phyloP scores from a whole-genome alignment of 257 asterid species.

The Penstemon newberryi region DNA sequence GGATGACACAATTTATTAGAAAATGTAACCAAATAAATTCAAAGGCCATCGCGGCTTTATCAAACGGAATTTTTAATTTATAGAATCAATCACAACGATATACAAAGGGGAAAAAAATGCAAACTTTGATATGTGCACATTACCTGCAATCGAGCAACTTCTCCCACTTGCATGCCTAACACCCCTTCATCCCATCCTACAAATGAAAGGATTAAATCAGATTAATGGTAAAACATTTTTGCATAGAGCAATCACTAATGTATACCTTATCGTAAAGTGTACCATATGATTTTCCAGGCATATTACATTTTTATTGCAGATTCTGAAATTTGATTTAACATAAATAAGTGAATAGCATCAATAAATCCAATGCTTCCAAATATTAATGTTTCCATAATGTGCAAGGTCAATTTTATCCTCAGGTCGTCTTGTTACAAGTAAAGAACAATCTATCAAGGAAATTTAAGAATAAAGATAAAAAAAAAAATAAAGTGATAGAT shows the following conservation, averaged over 20 bases:
- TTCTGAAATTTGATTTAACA: background rate
- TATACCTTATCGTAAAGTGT: background rate
- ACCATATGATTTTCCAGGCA: background rate
- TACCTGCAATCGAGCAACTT: conserved; percentile 83
- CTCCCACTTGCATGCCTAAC: conserved; percentile 94
- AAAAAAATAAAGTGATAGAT: background rate
- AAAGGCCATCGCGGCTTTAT: no score
- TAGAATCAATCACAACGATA: background rate
- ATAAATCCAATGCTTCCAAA: background rate
- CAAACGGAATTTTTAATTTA: background rate
- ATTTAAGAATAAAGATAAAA: conserved; percentile 4
- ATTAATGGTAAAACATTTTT: conserved; percentile 11
- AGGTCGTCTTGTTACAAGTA: background rate
- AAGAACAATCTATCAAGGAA: conserved; percentile 5
- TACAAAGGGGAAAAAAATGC: background rate
- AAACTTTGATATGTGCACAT: conserved; percentile 12
- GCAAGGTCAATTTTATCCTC: background rate
- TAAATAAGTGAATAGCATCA: background rate
- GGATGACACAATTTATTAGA: background rate
- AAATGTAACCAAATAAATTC: background rate
- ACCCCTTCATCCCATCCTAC: conserved; percentile 99
- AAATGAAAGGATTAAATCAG: conserved; percentile 12
- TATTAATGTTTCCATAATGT: background rate
- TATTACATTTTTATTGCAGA: background rate
- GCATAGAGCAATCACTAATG: background rate